These are phyloP conservation scores for Hyaloperonospora brassicae DNA, from an alignment of 352 stramenopile species.

Conservation along the genomic window DNA sequence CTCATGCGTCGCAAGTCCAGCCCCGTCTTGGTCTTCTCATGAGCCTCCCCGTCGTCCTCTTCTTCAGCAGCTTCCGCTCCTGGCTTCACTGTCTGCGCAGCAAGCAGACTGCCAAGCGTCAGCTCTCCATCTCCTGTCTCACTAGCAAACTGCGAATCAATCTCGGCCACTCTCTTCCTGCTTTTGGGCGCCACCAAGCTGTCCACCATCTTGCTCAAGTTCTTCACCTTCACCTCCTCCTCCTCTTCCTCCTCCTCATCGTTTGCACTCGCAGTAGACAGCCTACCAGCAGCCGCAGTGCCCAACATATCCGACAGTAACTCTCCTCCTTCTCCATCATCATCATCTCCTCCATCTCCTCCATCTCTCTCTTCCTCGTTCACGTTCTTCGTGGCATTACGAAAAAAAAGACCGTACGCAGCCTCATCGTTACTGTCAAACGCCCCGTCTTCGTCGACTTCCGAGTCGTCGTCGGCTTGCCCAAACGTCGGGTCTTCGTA, in stretches of 20 bases:
- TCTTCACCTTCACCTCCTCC: conserved; percentile 30
- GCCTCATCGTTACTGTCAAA: conserved; percentile 92
- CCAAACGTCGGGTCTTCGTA: conserved; percentile 71
- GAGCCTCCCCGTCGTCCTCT: conserved; percentile 16
- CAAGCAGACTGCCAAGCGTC: conserved; percentile 22
- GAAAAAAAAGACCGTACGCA: conserved; percentile 84
- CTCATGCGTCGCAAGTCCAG: conserved; percentile 55
- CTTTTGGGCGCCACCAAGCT: conserved; percentile 41
- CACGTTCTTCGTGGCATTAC: conserved; percentile 20
- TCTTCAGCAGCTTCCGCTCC: conserved; percentile 22
- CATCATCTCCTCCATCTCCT: conserved; percentile 24
- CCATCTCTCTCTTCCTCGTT: conserved; percentile 21
- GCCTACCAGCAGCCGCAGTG: conserved; percentile 36
- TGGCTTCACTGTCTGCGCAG: conserved; percentile 37
- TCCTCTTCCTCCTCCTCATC: conserved; percentile 35
- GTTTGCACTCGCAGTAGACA: conserved; percentile 38
- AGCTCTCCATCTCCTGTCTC: conserved; percentile 17
- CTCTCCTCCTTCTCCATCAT: conserved; percentile 52
- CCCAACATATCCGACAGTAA: conserved; percentile 71
- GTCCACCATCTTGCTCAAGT: conserved; percentile 44
- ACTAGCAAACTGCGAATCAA: conserved; percentile 35
- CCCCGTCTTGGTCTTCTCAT: conserved; percentile 17
- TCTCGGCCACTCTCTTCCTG: conserved; percentile 46
- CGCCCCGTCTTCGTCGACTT: conserved; percentile 90
- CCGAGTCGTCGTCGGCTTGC: conserved; percentile 72